Base-by-base conservation (phyloP, 2,329 filamentous ascomycete species). In the Monilinia aucupariae region DNA sequence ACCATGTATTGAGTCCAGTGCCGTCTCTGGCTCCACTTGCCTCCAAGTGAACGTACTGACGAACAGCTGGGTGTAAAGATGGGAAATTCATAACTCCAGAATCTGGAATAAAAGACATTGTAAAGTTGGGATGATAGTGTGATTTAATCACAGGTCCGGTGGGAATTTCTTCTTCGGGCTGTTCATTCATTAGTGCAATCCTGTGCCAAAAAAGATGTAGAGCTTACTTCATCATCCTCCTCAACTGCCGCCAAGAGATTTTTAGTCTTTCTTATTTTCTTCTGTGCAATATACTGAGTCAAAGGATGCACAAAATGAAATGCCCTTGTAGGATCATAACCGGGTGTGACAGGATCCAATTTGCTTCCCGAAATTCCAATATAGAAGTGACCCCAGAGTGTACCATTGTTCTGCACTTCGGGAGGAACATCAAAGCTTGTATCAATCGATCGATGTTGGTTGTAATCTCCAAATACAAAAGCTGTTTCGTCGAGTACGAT, bases 41-140 rank as follows among this genome's bases (percentile, higher is more conserved):
- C 75, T 97, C 94, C 39, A 96, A 82, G 52, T 86, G 86, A 45
- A 97, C 79, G 73, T 89, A 94, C 71, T 91, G 87, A 59, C 88
- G 85, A 62, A 90, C 79, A 0, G 91, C 89, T 1, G 90, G 89
- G 66, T 90, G 87, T 68, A 92, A 79, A 61, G 80, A 78, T 27
- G 81, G 79, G 68, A 86, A 92, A 34, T 82, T 82, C 73, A 90
- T 80, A 8, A 88, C 81, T 27, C 92, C 92, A 48, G 87, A 80
- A 70, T 92, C 87, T 3, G 92, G 91, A 56, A 99, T 85, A 71
- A 97, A 86, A 7, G 92, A 90, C 65, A 99, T 80, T 58, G 90
- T 96, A 70, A 96, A 88, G 76, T 99, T 99, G 8, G 94, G 90
- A 76, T 99, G 94, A 75, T 97, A 99, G 78, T 92, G 96, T 61